phyloP scores from a whole-genome alignment of 805 yeast genomes.

The Saccharomycopsis amapae region DNA sequence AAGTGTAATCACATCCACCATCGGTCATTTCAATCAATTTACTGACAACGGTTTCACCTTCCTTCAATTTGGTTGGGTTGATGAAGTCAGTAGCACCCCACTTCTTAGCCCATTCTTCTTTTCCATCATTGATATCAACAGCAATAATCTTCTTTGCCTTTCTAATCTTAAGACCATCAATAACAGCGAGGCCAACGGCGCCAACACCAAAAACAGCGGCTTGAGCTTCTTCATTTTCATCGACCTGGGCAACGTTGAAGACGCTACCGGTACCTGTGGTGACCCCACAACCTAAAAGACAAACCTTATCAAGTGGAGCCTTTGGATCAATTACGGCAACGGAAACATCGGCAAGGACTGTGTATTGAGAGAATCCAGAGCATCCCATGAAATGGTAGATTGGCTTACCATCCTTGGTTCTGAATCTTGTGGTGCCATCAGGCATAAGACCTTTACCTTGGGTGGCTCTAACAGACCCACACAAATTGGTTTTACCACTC shows the following conservation, averaged over 20 bases:
- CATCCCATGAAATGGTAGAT: slow-evolving; percentile 96
- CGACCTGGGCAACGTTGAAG: slow-evolving; percentile 83
- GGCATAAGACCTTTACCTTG: slow-evolving; percentile 99
- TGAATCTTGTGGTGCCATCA: slow-evolving; percentile 92
- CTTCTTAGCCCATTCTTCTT: slow-evolving; percentile 76
- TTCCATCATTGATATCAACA: slow-evolving; percentile 78
- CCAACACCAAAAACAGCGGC: slow-evolving; percentile 98
- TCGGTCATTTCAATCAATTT: slow-evolving; percentile 85
- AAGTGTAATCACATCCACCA: slow-evolving; percentile 94
- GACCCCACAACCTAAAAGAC: slow-evolving; percentile 96
- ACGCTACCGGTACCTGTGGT: slow-evolving; percentile 99
- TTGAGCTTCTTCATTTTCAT: slow-evolving; percentile 65
- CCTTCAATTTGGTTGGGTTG: slow-evolving; percentile 65
- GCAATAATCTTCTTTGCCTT: slow-evolving; percentile 78
- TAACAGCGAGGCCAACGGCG: slow-evolving; percentile 91
- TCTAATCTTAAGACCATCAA: slow-evolving; percentile 86
- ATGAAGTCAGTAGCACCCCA: slow-evolving; percentile 96
- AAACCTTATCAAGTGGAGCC: slow-evolving; percentile 80
- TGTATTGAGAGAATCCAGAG: slow-evolving; percentile 93
- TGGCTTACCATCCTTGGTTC: slow-evolving; percentile 69
- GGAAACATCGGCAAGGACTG: slow-evolving; percentile 96
- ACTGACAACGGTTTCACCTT: slow-evolving; percentile 71
- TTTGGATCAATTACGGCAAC: slow-evolving; percentile 83
- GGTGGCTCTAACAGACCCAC: slow-evolving; percentile 93
- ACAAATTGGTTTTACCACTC: slow-evolving; percentile 92